Conservation (phyloP, 345 rosid species). For the Mangifera indica region DNA sequence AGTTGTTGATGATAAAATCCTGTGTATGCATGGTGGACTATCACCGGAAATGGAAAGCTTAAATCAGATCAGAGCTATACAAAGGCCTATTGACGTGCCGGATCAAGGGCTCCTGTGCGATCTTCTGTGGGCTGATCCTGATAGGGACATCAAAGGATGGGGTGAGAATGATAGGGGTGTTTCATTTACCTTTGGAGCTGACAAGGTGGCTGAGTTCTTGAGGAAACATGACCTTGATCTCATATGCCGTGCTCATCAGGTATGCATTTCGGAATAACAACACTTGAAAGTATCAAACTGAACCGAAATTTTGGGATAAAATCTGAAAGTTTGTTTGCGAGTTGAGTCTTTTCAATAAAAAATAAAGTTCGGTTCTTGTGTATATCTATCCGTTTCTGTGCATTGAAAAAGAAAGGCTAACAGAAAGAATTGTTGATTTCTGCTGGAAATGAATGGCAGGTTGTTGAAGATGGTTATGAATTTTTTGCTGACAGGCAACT, state of each 20-base stretch:
- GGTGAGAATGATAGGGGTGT: slow-evolving; percentile 48
- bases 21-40: slow-evolving; percentile 45
- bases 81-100: slow-evolving; percentile 39
- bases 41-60: slow-evolving; percentile 33
- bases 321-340: too few species aligned
- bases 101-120: slow-evolving; percentile 43
- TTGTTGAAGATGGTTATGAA: slow-evolving; percentile 45
- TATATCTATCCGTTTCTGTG: too few species aligned
- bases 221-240: slow-evolving; percentile 44
- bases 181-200: slow-evolving; percentile 40
- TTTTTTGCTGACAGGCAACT: slow-evolving; percentile 42
- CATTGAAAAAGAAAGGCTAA: too few species aligned
- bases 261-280: too few species aligned
- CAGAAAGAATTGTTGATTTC: neutral
- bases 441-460: slow-evolving; percentile 26
- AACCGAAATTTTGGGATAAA: too few species aligned
- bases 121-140: slow-evolving; percentile 48
- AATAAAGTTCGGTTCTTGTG: too few species aligned
- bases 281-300: too few species aligned
- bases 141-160: slow-evolving; percentile 37
- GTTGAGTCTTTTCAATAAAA: too few species aligned
- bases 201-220: slow-evolving; percentile 39
- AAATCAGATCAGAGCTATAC: slow-evolving; percentile 34
- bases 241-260: slow-evolving; percentile 51
- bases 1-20: slow-evolving; percentile 33